Conservation (phyloP, 305 asterid genomes). For the Fraxinus nigra region DNA sequence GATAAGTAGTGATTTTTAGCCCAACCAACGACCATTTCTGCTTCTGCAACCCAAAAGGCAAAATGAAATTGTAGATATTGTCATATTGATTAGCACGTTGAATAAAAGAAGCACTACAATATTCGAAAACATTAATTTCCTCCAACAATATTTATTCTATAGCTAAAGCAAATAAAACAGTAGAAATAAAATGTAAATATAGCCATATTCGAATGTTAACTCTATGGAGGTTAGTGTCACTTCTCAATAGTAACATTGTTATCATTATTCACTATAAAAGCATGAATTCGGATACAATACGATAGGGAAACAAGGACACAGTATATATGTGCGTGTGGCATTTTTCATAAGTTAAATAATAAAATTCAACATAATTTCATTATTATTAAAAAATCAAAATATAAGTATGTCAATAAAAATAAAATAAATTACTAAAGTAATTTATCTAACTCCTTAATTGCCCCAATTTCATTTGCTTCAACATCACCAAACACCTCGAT, state of each 20-base stretch:
- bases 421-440: no score
- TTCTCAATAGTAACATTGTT: neutral
- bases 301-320: neutral
- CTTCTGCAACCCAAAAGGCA: constrained; percentile 52
- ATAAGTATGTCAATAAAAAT: no score
- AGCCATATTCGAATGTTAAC: neutral
- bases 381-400: no score
- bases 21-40: constrained; percentile 94
- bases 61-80: neutral
- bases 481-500: neutral
- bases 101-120: constrained; percentile 5
- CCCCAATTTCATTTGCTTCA: neutral
- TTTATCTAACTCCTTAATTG: neutral
- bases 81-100: constrained; percentile 3
- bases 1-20: constrained; percentile 89
- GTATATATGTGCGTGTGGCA: neutral
- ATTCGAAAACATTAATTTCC: neutral
- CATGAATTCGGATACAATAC: neutral
- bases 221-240: neutral
- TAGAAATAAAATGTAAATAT: neutral
- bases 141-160: neutral
- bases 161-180: neutral
- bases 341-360: no score
- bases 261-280: neutral
- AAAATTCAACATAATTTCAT: neutral